phyloP scores from a whole-genome alignment of 768 basidiomycete genomes.

The Gymnopilus dilepis region DNA sequence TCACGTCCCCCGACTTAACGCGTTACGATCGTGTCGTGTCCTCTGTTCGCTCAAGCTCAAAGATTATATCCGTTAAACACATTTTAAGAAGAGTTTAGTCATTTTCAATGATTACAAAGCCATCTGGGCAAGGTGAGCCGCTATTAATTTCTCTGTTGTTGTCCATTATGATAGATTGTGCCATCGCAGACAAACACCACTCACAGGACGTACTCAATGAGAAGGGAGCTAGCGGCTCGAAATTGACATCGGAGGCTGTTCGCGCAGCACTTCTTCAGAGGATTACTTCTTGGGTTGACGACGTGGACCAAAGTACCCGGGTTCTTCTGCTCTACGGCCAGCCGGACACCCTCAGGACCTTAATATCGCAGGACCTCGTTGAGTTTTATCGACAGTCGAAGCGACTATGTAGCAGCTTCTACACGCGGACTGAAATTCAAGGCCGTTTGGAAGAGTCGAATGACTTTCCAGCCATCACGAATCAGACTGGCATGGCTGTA shows the following conservation, averaged over 20 bases:
- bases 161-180: no score
- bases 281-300: conserved; percentile 1
- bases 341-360: neutral
- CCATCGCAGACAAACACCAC: no score
- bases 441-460: neutral
- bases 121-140: no score
- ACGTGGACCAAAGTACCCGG: neutral
- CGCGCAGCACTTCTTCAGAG: neutral
- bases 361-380: neutral
- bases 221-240: neutral
- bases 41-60: no score
- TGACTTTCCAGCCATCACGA: conserved; percentile 9
- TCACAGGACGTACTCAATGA: no score
- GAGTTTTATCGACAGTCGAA: neutral
- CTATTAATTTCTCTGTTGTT: no score
- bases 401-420: conserved; percentile 2
- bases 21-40: no score
- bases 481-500: conserved; percentile 6
- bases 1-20: no score
- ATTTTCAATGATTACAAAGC: no score
- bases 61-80: no score
- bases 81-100: no score
- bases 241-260: neutral
- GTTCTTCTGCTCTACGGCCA: conserved; percentile 9
- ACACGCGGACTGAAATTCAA: neutral